Percentiles rank a stretch among this genome's conserved stretches.
These are phyloP conservation scores for Posidonia oceanica DNA, from an alignment of 116 monocot species.

Conservation along the genomic window DNA sequence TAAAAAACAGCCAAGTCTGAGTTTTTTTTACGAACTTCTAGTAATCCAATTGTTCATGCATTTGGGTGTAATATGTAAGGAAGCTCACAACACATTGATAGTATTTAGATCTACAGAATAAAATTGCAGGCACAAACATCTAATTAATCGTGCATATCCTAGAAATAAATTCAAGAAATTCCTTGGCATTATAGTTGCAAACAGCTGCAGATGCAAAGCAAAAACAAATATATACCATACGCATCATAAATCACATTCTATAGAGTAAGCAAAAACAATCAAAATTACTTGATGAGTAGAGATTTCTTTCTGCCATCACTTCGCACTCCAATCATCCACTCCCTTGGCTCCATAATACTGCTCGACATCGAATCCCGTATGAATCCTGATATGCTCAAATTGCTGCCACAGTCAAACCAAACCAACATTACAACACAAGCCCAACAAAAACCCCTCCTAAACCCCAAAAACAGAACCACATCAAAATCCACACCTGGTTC, in stretches of 20 bases:
- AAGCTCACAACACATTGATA: no score
- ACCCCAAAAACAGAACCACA: neutral
- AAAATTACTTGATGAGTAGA: conserved; percentile 26
- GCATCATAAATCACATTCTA: neutral
- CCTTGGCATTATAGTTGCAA: no score
- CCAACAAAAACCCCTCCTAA: neutral
- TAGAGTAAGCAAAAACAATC: neutral
- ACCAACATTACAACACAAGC: neutral
- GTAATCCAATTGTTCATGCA: no score
- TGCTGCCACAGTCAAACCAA: conserved; percentile 28
- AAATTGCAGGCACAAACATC: no score
- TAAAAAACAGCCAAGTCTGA: no score
- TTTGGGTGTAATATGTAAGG: no score
- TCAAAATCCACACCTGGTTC: conserved; percentile 27
- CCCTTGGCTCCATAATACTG: conserved; percentile 58
- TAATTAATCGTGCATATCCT: no score
- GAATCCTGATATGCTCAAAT: conserved; percentile 49
- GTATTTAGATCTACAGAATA: no score
- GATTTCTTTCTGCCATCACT: conserved; percentile 57
- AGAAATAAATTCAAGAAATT: no score
- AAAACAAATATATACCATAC: no score
- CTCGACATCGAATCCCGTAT: conserved; percentile 38
- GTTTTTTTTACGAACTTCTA: no score
- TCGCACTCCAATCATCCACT: conserved; percentile 50
- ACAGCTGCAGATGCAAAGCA: no score